Evolutionary conservation across 1,284 basidiomycete species (phyloP), one percentile per base, ranked within the genome.

Genomic region (Pseudozyma hubeiensis): DNA sequence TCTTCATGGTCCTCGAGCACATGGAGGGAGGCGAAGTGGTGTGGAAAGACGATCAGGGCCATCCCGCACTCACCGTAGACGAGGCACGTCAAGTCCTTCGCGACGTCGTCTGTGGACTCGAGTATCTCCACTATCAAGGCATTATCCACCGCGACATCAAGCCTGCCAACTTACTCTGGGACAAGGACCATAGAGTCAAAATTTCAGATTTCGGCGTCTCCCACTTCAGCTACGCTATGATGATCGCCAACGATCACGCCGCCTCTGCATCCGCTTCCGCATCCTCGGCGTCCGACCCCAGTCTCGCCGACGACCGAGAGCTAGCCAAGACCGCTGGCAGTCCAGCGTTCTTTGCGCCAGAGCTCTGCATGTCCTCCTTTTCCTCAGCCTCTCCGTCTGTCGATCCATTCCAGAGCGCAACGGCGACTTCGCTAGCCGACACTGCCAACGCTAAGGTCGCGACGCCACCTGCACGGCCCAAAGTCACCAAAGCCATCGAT

Each of bases 131-230:
- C 84, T 90, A 92, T 80, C 93, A 98, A 83, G 96, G 96, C 39
- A 97, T 99, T 85, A 98, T 99, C 54, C 97, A 99, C 86, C 93
- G 97, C 62, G 97, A 99, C 85, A 98, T 99, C 87, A 99, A 99
- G 85, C 97, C 97, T 11, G 94, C 93, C 63, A 99, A 99, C 84
- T 89, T 99, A 37, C 89, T 99, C 16, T 94, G 92, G 90, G 92
- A 92, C 16, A 88, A 88, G 37, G 91, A 94, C 85, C 90, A 91
- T 48, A 75, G 77, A 46, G 94, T 98, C 86, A 99, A 99, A 86
- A 99, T 99, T 70, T 94, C 92, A 24, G 93, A 96, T 86, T 99
- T 99, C 85, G 96, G 97, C 58, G 94, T 97, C 59, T 95, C 94
- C 9, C 94, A 97, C 84, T 94, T 96, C 84, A 95, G 93, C 8